phyloP scores from a whole-genome alignment of 257 asterid genomes.

The Cinchona pubescens region DNA sequence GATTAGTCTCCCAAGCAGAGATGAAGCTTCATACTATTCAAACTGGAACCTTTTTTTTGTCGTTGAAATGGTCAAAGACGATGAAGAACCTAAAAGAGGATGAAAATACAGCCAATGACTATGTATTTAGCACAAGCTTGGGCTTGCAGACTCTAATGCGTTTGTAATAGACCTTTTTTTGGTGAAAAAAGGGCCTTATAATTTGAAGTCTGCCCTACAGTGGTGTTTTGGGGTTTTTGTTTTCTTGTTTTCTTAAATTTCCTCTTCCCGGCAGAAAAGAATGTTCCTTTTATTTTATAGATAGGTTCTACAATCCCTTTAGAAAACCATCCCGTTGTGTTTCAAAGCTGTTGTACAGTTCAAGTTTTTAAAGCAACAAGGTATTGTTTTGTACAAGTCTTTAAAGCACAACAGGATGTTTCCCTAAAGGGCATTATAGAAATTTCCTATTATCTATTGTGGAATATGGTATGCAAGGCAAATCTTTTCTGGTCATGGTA shows the following conservation, averaged over 20 bases:
- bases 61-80: background rate
- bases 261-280: background rate
- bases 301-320: too few species aligned
- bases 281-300: background rate
- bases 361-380: too few species aligned
- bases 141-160: background rate
- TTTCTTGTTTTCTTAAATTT: background rate
- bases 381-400: too few species aligned
- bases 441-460: too few species aligned
- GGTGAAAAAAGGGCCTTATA: background rate
- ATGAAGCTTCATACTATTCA: background rate
- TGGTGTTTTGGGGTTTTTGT: background rate
- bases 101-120: background rate
- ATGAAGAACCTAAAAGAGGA: background rate
- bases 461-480: background rate
- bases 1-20: too few species aligned
- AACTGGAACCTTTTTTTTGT: background rate
- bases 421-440: too few species aligned
- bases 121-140: background rate
- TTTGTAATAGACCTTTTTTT: background rate
- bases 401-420: too few species aligned
- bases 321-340: too few species aligned
- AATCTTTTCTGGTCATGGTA: background rate
- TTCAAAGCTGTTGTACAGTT: too few species aligned
- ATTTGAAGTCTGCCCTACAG: background rate